Evolutionary conservation across 179 eudicot genomes (phyloP).

Genomic region (Camellia oleifera): DNA sequence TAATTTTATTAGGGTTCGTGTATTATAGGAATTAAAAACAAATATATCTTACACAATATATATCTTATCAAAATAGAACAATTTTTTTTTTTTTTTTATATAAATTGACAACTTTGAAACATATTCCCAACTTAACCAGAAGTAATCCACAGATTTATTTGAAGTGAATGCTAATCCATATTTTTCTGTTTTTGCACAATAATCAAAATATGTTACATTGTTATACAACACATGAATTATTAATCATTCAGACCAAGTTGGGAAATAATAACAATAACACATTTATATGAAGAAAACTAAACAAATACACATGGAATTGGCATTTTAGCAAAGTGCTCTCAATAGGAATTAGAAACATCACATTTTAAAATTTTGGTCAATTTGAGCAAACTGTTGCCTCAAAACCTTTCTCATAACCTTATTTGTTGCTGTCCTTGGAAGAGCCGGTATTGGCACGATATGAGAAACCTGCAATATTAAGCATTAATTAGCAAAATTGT

Average conservation of each 20-base stretch:
- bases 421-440: slow-evolving; percentile 94
- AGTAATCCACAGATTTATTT: too few relatives aligned
- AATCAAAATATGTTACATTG: not conserved
- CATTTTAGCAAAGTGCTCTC: not conserved
- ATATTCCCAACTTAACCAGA: too few relatives aligned
- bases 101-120: too few relatives aligned
- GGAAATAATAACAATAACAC: not conserved
- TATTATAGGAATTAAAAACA: too few relatives aligned
- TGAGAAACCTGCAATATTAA: slow-evolving; percentile 52
- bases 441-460: slow-evolving; percentile 53
- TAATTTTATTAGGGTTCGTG: too few relatives aligned
- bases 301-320: not conserved
- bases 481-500: not conserved
- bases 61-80: too few relatives aligned
- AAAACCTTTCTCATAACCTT: slow-evolving; percentile 96
- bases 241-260: not conserved
- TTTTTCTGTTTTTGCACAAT: too few relatives aligned
- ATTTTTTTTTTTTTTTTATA: too few relatives aligned
- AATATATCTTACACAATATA: too few relatives aligned
- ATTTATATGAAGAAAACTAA: not conserved
- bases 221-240: not conserved
- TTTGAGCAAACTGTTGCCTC: slow-evolving; percentile 62
- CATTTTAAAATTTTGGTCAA: slow-evolving; percentile 26
- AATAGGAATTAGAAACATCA: slow-evolving; percentile 6
- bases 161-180: too few relatives aligned